These are phyloP conservation scores for Santalum album DNA, from an alignment of 164 flowering plant genomes.

Conservation along the genomic window DNA sequence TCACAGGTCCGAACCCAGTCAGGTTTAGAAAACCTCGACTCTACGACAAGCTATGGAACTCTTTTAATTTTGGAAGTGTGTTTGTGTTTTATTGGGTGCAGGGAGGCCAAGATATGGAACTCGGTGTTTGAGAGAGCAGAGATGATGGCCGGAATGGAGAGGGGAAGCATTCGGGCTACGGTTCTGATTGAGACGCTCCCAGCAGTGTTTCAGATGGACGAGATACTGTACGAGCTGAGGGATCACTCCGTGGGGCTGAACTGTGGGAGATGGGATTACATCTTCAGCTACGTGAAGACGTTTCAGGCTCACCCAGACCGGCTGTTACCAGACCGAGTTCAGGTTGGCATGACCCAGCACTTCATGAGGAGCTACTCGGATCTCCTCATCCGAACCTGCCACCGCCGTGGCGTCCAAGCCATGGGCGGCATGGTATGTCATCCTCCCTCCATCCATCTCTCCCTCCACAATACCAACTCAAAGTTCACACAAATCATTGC, in stretches of 20 bases:
- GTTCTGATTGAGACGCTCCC: constrained; percentile 92
- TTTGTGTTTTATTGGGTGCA: constrained; percentile 20
- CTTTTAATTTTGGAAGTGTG: too few relatives aligned
- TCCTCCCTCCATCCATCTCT: too few relatives aligned
- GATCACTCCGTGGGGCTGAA: constrained; percentile 85
- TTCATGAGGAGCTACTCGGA: constrained; percentile 87
- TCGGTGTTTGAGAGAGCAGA: constrained; percentile 81
- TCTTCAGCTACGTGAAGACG: constrained; percentile 91
- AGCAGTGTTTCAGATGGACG: constrained; percentile 91
- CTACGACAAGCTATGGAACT: too few relatives aligned
- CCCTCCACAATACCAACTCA: too few relatives aligned
- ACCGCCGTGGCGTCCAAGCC: constrained; percentile 83
- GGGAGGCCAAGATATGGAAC: constrained; percentile 91
- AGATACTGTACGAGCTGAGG: constrained; percentile 75
- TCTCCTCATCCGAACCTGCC: constrained; percentile 84
- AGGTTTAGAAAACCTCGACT: too few relatives aligned
- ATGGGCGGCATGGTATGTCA: constrained; percentile 91
- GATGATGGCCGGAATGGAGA: constrained; percentile 65
- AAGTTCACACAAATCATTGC: too few relatives aligned
- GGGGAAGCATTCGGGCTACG: constrained; percentile 84
- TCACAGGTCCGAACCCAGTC: too few relatives aligned
- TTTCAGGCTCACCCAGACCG: constrained; percentile 85
- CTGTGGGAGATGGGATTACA: constrained; percentile 98
- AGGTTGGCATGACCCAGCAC: constrained; percentile 78
- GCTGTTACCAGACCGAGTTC: constrained; percentile 74